These are phyloP conservation scores for Talaromyces pinophilus DNA, from an alignment of 2,329 filamentous ascomycete genomes.

Conservation along the genomic window DNA sequence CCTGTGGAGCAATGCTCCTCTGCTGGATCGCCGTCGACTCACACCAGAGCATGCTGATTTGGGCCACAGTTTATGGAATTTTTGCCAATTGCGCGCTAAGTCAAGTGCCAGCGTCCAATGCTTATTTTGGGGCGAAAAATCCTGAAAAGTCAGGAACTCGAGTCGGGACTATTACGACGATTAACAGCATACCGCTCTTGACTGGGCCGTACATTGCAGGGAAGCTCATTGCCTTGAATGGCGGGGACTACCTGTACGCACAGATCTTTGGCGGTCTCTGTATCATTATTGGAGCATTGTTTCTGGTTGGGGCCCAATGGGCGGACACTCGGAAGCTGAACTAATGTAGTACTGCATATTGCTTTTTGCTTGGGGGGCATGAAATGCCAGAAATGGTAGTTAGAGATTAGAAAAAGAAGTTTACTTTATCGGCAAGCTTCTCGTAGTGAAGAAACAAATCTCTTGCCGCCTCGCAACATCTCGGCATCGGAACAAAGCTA, in stretches of 20 bases:
- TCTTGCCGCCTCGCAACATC: background rate
- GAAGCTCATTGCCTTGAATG: slow-evolving; percentile 49
- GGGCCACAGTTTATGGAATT: slow-evolving; percentile 12
- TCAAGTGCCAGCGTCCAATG: slow-evolving; percentile 14
- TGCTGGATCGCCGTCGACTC: slow-evolving; percentile 16
- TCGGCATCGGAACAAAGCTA: background rate
- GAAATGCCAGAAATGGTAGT: background rate
- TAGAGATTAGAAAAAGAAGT: background rate
- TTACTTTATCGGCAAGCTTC: background rate
- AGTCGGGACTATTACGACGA: slow-evolving; percentile 58
- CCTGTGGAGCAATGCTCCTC: slow-evolving; percentile 5
- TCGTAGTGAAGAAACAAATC: background rate
- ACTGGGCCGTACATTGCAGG: slow-evolving; percentile 59
- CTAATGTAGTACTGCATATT: background rate
- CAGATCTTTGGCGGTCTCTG: slow-evolving; percentile 43
- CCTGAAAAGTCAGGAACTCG: slow-evolving; percentile 55
- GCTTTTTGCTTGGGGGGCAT: background rate
- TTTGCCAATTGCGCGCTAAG: slow-evolving; percentile 13
- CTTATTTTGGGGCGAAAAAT: slow-evolving; percentile 44
- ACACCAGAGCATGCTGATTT: slow-evolving; percentile 3
- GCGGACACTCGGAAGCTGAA: slow-evolving; percentile 14
- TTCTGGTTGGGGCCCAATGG: slow-evolving; percentile 11
- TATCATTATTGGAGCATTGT: slow-evolving; percentile 16
- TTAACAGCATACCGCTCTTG: slow-evolving; percentile 56
- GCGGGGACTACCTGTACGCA: slow-evolving; percentile 52